Evolutionary conservation across 176 grass and related monocot genomes (phyloP).

Genomic region (Triticum aestivum): IWGSC_CS_RefSeq_v2.1 NC_057814.1:29923513-29924012

Average conservation of each 20-base stretch:
- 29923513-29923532: constrained; percentile 13
- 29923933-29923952: constrained; percentile 3
- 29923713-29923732: constrained; percentile 11
- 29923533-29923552: constrained; percentile 14
- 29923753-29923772: background rate
- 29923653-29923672: background rate
- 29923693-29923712: background rate
- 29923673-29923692: background rate
- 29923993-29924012: background rate
- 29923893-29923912: background rate
- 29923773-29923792: constrained; percentile 2
- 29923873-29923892: background rate
- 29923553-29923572: background rate
- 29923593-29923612: background rate
- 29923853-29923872: background rate
- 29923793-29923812: background rate
- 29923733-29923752: constrained; percentile 10
- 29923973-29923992: background rate
- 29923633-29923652: background rate
- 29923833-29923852: background rate
- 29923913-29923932: background rate
- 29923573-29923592: constrained; percentile 10
- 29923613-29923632: constrained; percentile 7
- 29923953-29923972: background rate
- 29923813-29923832: background rate